Conservation (phyloP, 2,329 filamentous ascomycete species). For the Herpotrichia juniperi region DNA sequence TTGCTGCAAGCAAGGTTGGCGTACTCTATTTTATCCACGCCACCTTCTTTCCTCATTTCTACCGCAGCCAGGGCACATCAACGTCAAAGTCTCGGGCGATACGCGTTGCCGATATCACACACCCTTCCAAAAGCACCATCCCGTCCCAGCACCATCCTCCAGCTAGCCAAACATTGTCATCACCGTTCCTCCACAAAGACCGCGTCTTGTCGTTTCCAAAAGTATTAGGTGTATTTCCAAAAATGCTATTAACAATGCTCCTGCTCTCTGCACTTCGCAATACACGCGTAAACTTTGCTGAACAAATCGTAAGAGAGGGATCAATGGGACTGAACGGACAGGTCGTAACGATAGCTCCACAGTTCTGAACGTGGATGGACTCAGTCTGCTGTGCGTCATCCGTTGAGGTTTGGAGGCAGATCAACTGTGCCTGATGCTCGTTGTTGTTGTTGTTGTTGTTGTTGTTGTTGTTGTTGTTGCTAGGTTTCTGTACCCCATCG, state of each 20-base stretch:
- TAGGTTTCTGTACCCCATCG: not conserved
- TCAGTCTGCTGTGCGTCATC: slow-evolving; percentile 51
- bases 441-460: no score
- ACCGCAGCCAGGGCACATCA: slow-evolving; percentile 36
- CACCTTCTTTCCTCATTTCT: not conserved
- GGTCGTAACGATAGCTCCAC: slow-evolving; percentile 60
- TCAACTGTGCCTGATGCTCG: slow-evolving; percentile 27
- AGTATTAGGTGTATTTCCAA: slow-evolving; percentile 29
- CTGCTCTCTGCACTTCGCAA: slow-evolving; percentile 58
- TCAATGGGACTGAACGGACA: slow-evolving; percentile 53
- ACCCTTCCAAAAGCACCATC: slow-evolving; percentile 67
- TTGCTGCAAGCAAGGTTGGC: no score
- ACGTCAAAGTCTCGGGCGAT: slow-evolving; percentile 61
- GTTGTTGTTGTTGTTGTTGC: not conserved
- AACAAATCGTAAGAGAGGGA: slow-evolving; percentile 50
- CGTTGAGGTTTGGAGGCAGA: slow-evolving; percentile 42
- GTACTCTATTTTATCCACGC: not conserved
- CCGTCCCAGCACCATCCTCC: slow-evolving; percentile 71
- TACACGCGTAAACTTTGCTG: slow-evolving; percentile 59
- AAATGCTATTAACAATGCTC: slow-evolving; percentile 55
- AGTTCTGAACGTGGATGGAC: slow-evolving; percentile 58
- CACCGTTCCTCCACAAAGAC: slow-evolving; percentile 58
- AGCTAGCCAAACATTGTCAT: slow-evolving; percentile 60
- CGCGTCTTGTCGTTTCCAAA: slow-evolving; percentile 23
- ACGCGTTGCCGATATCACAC: slow-evolving; percentile 63